phyloP scores from a whole-genome alignment of 345 rosid genomes.

The Hevea brasiliensis region DNA sequence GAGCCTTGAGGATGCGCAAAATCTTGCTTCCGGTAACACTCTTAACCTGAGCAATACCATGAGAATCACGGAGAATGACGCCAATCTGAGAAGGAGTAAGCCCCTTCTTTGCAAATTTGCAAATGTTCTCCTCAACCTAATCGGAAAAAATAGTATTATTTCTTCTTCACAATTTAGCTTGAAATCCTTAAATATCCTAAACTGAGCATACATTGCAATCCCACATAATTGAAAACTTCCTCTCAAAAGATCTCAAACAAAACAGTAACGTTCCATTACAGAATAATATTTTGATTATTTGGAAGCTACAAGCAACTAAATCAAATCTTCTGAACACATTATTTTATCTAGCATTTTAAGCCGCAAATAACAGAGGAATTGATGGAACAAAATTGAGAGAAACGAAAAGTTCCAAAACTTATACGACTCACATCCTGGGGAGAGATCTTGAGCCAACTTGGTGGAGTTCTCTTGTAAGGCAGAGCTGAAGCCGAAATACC shows the following conservation, averaged over 20 bases:
- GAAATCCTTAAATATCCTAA: background rate
- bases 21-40: slow-evolving; percentile 36
- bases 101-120: slow-evolving; percentile 38
- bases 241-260: background rate
- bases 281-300: background rate
- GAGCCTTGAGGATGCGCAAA: slow-evolving; percentile 36
- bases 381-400: background rate
- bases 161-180: background rate
- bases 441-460: slow-evolving; percentile 73
- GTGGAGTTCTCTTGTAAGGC: slow-evolving; percentile 85
- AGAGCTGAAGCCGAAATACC: slow-evolving; percentile 87
- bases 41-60: slow-evolving; percentile 36
- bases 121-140: slow-evolving; percentile 37
- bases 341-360: background rate
- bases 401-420: background rate
- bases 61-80: slow-evolving; percentile 37
- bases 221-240: background rate
- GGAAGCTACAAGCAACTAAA: background rate
- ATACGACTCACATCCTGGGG: slow-evolving; percentile 53
- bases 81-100: slow-evolving; percentile 38
- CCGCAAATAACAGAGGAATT: background rate
- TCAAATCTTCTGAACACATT: background rate
- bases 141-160: slow-evolving; percentile 3
- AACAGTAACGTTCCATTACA: background rate
- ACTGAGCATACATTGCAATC: background rate